A percentile compares a stretch with the other conserved stretches of the same genome.
Evolutionary conservation across 2,329 filamentous ascomycete genomes (phyloP).

Genomic region (Penicillium polonicum): DNA sequence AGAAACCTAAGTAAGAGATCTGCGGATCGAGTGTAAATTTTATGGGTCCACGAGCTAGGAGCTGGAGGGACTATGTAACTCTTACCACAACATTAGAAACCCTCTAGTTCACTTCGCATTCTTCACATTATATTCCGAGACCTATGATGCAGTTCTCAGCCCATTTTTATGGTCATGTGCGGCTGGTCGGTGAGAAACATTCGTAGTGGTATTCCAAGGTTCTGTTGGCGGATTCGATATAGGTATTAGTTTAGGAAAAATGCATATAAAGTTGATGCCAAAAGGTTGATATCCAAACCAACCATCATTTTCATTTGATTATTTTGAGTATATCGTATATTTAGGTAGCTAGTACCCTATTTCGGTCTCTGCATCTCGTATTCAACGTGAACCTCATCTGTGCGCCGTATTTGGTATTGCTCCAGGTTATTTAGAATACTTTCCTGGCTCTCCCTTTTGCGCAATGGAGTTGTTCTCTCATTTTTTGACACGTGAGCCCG

Average conservation of each 20-base stretch:
- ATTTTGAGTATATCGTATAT: background rate
- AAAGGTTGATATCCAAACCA: background rate
- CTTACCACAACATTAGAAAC: no score
- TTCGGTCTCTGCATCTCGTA: slow-evolving; percentile 18
- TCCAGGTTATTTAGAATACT: slow-evolving; percentile 14
- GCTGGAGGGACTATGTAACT: no score
- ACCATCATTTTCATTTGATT: background rate
- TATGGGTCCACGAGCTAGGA: no score
- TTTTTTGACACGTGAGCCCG: background rate
- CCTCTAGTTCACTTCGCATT: no score
- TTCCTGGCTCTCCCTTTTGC: slow-evolving; percentile 18
- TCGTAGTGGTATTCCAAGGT: background rate
- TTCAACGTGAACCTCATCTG: slow-evolving; percentile 22
- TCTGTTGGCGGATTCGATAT: background rate
- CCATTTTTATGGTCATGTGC: no score
- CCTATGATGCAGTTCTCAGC: no score
- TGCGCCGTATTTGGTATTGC: slow-evolving; percentile 21
- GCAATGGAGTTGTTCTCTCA: background rate
- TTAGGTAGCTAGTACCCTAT: background rate
- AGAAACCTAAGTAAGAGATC: no score
- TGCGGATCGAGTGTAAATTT: no score
- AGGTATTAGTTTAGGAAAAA: background rate
- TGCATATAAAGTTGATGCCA: background rate
- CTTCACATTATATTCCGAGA: no score
- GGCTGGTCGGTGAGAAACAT: no score